Percentiles rank a stretch among this genome's conserved stretches.
Evolutionary conservation across 768 basidiomycete species (phyloP).

Genomic region (Mycena filopes): DNA sequence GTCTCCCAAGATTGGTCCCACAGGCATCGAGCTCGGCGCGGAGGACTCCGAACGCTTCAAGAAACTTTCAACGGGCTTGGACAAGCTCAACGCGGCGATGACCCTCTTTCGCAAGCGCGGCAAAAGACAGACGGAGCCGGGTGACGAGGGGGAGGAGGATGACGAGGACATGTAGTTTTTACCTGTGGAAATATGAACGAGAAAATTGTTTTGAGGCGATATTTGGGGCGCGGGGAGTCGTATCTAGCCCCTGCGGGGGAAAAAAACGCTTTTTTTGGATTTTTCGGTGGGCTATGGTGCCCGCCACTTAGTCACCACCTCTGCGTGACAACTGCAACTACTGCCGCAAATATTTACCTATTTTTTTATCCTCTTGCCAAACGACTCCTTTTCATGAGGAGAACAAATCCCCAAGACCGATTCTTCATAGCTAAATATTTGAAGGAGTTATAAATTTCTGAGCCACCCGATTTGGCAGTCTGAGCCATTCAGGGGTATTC

Average conservation of each 20-base stretch:
- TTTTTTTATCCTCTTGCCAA: too few relatives aligned
- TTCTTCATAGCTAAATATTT: too few relatives aligned
- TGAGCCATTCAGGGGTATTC: too few relatives aligned
- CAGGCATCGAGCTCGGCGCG: background rate
- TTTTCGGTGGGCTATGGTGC: too few relatives aligned
- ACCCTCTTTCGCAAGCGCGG: conserved; percentile 4
- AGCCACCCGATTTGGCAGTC: too few relatives aligned
- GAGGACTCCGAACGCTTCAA: conserved; percentile 12
- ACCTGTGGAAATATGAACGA: background rate
- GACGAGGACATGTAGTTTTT: background rate
- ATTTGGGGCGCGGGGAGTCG: background rate
- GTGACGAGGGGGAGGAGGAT: background rate
- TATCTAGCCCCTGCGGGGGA: background rate
- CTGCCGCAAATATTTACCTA: too few relatives aligned
- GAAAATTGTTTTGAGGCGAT: background rate
- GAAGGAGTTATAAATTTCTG: too few relatives aligned
- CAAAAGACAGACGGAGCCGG: background rate
- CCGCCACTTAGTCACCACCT: too few relatives aligned
- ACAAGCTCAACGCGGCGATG: conserved; percentile 9
- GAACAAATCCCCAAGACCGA: too few relatives aligned
- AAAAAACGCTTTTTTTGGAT: conserved; percentile 10
- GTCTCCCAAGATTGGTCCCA: background rate
- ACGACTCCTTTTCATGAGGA: too few relatives aligned
- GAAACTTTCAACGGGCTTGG: background rate
- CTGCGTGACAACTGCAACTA: too few relatives aligned